Base-by-base conservation (phyloP, 345 rosid species). In the Arabis hirsuta region DNA sequence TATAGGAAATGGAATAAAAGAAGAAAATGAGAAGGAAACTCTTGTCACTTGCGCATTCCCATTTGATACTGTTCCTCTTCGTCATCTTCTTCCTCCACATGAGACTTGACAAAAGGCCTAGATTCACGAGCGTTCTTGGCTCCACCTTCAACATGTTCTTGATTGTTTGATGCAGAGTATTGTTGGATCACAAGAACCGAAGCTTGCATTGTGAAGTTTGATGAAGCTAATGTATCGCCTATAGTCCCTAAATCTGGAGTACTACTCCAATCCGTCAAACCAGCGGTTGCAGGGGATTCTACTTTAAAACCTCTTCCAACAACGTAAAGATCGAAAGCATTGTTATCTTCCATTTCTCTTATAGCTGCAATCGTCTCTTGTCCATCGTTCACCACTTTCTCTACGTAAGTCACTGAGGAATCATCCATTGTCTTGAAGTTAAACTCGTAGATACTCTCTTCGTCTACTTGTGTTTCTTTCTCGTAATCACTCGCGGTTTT, bases 131-230 rank as follows among this genome's bases (percentile, higher is more conserved):
- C 41, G 20, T 36, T 22, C 22, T 9, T 74, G 36, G 38, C 62
- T 51, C 20, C 20, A 58, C 42, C 63, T 27, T 57, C 36, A n/a
- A 9, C 64, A 38, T 26, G 26, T 62, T 46, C 52, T 19, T 63
- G 6, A 47, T 36, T 42, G 4, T 27, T 51, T 10, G 53, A 9
- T 5, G 75, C 14, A 11, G 74, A 45, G 51, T 86, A 82, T 51
- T 82, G 89, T 27, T 90, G 91, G 55, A 90, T 65, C 20, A 88
- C 91, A 19, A 88, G 84, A 50, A 88, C 85, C 0, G 90, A 89
- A 36, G 89, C 80, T 11, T 73, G 81, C 64, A 55, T 74, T 2
- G 86, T 76, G 48, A 83, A 87, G 36, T 71, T 65, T 2, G 88
- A 79, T 0, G 81, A 77, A 16, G 61, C 74, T 54, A 90, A 62